Percentiles rank a stretch among this genome's conserved stretches.
These are phyloP conservation scores for Chimonanthus salicifolius DNA, from an alignment of 164 flowering plant species.

Conservation along the genomic window DNA sequence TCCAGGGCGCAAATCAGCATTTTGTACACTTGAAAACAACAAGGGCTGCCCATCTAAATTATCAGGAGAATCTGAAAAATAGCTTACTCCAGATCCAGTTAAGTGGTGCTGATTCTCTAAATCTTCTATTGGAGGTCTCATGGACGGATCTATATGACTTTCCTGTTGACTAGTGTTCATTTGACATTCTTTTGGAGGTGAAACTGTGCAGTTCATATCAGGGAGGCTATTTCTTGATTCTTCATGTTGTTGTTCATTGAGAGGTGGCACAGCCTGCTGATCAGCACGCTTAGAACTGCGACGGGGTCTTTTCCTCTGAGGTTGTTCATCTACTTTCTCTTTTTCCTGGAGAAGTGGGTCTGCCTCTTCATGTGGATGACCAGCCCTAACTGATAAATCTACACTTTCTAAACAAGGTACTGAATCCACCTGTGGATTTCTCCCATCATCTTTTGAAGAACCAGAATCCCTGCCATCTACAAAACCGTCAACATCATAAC, in stretches of 20 bases:
- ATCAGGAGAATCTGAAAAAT: conserved; percentile 26
- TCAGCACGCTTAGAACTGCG: conserved; percentile 15
- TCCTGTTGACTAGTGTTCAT: conserved; percentile 25
- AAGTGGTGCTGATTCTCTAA: conserved; percentile 20
- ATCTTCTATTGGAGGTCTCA: conserved; percentile 29
- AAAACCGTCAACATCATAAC: conserved; percentile 61
- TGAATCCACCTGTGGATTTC: conserved; percentile 25
- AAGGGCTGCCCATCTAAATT: conserved; percentile 38
- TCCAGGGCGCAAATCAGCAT: conserved; percentile 27
- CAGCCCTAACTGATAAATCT: not conserved
- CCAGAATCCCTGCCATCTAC: conserved; percentile 46
- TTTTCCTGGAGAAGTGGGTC: conserved; percentile 21
- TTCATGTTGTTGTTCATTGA: conserved; percentile 15
- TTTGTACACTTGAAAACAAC: conserved; percentile 29
- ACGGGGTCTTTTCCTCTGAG: conserved; percentile 32
- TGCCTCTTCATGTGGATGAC: conserved; percentile 3
- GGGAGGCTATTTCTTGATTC: conserved; percentile 30
- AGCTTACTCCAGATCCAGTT: conserved; percentile 22
- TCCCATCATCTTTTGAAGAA: conserved; percentile 56
- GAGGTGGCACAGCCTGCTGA: conserved; percentile 12
- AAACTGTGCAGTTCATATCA: conserved; percentile 35
- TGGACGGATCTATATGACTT: conserved; percentile 17
- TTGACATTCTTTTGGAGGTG: conserved; percentile 19
- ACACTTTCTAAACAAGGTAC: conserved; percentile 16
- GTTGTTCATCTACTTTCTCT: conserved; percentile 24